Conservation (phyloP, 2,329 filamentous ascomycete species). For the Aspergillus tanneri region DNA sequence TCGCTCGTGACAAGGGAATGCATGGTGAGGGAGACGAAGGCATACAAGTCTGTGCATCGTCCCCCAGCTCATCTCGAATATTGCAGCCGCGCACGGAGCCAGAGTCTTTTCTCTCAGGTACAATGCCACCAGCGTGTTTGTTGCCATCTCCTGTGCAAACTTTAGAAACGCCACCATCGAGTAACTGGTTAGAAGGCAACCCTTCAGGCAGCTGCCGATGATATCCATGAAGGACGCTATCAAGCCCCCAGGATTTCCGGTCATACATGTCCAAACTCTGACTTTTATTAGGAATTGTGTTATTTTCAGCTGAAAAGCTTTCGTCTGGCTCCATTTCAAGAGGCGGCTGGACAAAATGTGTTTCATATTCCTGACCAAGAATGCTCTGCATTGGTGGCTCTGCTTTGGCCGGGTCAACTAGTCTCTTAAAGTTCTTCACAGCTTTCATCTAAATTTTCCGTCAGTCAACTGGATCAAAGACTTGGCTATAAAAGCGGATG, state of each 20-base stretch:
- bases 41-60: conserved; percentile 20
- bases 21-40: conserved; percentile 32
- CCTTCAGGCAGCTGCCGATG: conserved; percentile 37
- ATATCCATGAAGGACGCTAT: conserved; percentile 54
- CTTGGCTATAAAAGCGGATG: background rate
- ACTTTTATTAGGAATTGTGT: conserved; percentile 17
- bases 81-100: conserved; percentile 26
- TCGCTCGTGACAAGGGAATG: conserved; percentile 29
- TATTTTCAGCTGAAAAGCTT: conserved; percentile 25
- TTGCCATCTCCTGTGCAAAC: conserved; percentile 13
- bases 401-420: conserved; percentile 59
- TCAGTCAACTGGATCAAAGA: too few species aligned
- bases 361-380: conserved; percentile 54
- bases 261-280: conserved; percentile 50
- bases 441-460: conserved; percentile 69
- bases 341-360: conserved; percentile 59
- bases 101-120: conserved; percentile 27
- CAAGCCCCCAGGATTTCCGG: conserved; percentile 49
- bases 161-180: conserved; percentile 18
- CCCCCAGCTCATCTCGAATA: conserved; percentile 14
- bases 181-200: background rate
- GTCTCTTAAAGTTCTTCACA: conserved; percentile 79
- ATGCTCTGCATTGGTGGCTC: conserved; percentile 57
- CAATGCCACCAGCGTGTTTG: conserved; percentile 17
- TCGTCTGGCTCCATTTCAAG: conserved; percentile 49